Conservation (phyloP, 2,329 filamentous ascomycete genomes). For the Tothia fuscella region DNA sequence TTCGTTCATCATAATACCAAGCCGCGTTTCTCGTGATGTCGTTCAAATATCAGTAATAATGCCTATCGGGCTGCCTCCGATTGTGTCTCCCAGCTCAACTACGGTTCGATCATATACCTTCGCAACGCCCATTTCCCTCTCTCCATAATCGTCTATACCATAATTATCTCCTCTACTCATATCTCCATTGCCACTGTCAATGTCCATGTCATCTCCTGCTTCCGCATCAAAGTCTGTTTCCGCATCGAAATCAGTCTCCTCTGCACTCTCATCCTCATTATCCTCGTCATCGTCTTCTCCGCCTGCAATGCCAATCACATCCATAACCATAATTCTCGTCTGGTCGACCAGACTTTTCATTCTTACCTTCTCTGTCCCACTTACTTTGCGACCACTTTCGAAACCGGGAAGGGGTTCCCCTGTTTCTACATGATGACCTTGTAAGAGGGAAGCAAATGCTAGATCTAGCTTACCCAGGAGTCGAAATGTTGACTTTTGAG, state of each 20-base stretch:
- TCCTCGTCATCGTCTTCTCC: slow-evolving; percentile 31
- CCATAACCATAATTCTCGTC: slow-evolving; percentile 58
- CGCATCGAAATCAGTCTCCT: too few species aligned
- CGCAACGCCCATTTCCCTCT: slow-evolving; percentile 56
- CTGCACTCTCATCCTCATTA: slow-evolving; percentile 9
- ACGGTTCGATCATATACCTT: slow-evolving; percentile 72
- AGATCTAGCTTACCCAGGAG: slow-evolving; percentile 70
- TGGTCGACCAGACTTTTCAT: slow-evolving; percentile 71
- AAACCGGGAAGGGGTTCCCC: slow-evolving; percentile 59
- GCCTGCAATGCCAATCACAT: slow-evolving; percentile 48
- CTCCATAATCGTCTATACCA: slow-evolving; percentile 23
- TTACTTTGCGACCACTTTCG: slow-evolving; percentile 47
- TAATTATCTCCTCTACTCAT: slow-evolving; percentile 10
- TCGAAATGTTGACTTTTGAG: slow-evolving; percentile 55
- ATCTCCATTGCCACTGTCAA: slow-evolving; percentile 10
- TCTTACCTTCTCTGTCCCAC: slow-evolving; percentile 81
- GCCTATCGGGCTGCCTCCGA: slow-evolving; percentile 41
- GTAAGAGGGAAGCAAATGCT: slow-evolving; percentile 66
- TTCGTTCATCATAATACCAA: too few species aligned
- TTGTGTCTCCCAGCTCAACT: slow-evolving; percentile 55
- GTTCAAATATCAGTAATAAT: slow-evolving; percentile 29
- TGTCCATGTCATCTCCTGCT: slow-evolving; percentile 26
- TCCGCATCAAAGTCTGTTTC: slow-evolving; percentile 22
- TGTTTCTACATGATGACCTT: slow-evolving; percentile 54
- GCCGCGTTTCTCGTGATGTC: too few species aligned